A percentile compares a stretch with the other conserved stretches of the same genome.
Evolutionary conservation across 108 stramenopile genomes (phyloP).

Genomic region (Tribonema minus): DNA sequence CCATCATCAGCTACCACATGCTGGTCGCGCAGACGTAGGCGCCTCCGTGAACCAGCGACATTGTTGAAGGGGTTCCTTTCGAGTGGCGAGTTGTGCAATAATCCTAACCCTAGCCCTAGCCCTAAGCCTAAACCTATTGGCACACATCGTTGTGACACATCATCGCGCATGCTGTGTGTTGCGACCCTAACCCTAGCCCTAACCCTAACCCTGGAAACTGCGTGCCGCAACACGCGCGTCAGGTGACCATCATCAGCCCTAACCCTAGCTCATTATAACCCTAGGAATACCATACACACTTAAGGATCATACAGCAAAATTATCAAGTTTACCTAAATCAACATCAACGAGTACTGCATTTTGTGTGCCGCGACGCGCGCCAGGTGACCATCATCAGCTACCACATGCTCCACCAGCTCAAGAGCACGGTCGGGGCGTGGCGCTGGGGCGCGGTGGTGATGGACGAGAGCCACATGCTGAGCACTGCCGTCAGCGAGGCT

Average conservation of each 20-base stretch:
- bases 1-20: not conserved
- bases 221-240: no score
- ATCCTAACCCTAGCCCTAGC: no score
- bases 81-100: no score
- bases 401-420: constrained; percentile 35
- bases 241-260: no score
- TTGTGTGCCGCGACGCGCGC: constrained; percentile 9
- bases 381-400: constrained; percentile 40
- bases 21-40: not conserved
- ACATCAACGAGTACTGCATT: no score
- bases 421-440: constrained; percentile 10
- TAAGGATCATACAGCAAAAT: no score
- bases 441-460: constrained; percentile 63
- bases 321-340: no score
- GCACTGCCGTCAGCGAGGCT: constrained; percentile 48
- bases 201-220: not conserved
- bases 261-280: not conserved
- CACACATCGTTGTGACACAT: no score
- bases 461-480: constrained; percentile 93
- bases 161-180: not conserved
- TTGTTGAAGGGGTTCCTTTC: no score
- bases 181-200: not conserved
- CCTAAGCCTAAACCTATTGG: no score
- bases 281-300: not conserved
- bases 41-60: no score